Base-by-base conservation (phyloP, 371 early-diverging fungal genomes). In the Synchytrium microbalum region DNA sequence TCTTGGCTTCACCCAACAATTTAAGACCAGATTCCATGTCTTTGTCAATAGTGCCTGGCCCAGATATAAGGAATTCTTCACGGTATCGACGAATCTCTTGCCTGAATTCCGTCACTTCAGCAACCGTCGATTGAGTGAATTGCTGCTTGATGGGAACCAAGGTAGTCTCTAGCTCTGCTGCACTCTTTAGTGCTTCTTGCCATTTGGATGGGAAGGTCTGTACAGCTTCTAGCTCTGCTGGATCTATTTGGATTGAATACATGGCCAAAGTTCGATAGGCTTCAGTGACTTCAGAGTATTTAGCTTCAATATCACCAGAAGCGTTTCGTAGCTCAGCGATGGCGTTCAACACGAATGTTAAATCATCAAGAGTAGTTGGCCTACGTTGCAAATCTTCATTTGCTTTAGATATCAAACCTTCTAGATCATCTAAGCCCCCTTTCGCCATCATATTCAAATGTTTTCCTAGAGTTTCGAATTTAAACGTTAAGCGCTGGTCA, bases 41-140 rank as follows among this genome's bases (percentile, higher is more conserved):
- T 19, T 51, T 32, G 51, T 75, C 73, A 62, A 74, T 62, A 13
- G 71, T 71, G 29, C 76, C 79, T 0, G 84, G 84, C 0, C 84
- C 84, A 60, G 75, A 69, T 25, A 71, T 10, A 1, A 70, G 30
- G 63, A 84, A 84, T 19, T 78, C 78, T 24, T 79, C 79, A 57
- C 76, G 75, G 65, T 77, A 81, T 0, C 46, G 59, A 25, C 75
- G 72, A n/a, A 84, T 61, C 46, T 71, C 72, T 8, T 59, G 61
- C 63, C 79, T 75, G 64, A 80, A 84, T n/a, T 75, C 73, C n/a
- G 66, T 69, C 3, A 84, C 84, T 68, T 84, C 80, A 57, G 67
- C 70, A 46, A 71, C 67, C 0, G 84, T 84, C 19, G 77, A 72
- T 38, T 77, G 75, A 1, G 80, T 80, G 67, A 84, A 84, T 62